Percentiles rank a stretch among this genome's conserved stretches.
These are phyloP conservation scores for Colletotrichum lupini DNA, from an alignment of 2,329 filamentous ascomycete species.

Conservation along the genomic window DNA sequence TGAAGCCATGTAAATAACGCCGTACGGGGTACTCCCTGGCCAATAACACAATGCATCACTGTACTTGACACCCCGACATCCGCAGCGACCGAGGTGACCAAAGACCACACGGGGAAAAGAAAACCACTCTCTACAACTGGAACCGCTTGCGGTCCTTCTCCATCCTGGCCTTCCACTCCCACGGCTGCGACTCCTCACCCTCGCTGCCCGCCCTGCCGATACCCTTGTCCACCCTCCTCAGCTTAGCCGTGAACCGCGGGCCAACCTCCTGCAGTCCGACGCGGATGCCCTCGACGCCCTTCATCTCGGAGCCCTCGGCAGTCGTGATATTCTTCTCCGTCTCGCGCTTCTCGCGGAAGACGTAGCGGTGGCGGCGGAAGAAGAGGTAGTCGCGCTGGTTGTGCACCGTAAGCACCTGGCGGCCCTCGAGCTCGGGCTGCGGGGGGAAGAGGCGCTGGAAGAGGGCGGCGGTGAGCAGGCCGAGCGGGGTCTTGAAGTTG, in stretches of 20 bases:
- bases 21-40: slow-evolving; percentile 20
- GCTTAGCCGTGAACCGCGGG: slow-evolving; percentile 79
- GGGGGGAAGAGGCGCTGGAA: slow-evolving; percentile 80
- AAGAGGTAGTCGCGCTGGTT: slow-evolving; percentile 98
- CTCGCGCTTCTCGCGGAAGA: slow-evolving; percentile 88
- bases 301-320: slow-evolving; percentile 83
- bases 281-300: slow-evolving; percentile 86
- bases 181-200: slow-evolving; percentile 82
- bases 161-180: slow-evolving; percentile 97
- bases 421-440: slow-evolving; percentile 83
- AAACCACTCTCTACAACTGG: slow-evolving; percentile 71
- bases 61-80: not conserved
- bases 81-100: not conserved
- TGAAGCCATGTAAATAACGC: slow-evolving; percentile 12
- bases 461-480: slow-evolving; percentile 85
- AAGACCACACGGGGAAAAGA: too few relatives aligned
- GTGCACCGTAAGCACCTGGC: slow-evolving; percentile 92
- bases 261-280: slow-evolving; percentile 86
- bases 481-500: slow-evolving; percentile 93
- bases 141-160: slow-evolving; percentile 95
- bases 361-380: slow-evolving; percentile 87
- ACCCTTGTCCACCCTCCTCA: slow-evolving; percentile 91
- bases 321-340: slow-evolving; percentile 89
- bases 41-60: slow-evolving; percentile 8
- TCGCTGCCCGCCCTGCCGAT: slow-evolving; percentile 76